Evolutionary conservation across 106 monocot genomes (phyloP).

Genomic region (Ottelia alismoides): DNA sequence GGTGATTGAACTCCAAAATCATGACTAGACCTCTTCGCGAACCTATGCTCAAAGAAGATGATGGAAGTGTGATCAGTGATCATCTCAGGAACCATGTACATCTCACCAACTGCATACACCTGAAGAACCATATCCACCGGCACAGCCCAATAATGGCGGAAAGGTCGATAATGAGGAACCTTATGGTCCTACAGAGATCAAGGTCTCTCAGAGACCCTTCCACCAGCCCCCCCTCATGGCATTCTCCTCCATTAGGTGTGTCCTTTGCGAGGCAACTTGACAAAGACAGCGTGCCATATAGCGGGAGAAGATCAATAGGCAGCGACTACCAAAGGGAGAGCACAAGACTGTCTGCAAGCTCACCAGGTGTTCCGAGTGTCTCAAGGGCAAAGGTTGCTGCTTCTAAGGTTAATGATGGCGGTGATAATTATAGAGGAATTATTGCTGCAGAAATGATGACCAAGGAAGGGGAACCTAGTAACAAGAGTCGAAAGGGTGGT

Average conservation of each 20-base stretch:
- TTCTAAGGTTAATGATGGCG: too few relatives aligned
- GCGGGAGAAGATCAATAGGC: conserved; percentile 34
- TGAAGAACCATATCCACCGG: conserved; percentile 66
- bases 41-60: conserved; percentile 10
- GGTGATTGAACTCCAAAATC: too few relatives aligned
- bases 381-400: too few relatives aligned
- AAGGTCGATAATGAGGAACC: conserved; percentile 63
- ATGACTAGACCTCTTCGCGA: too few relatives aligned
- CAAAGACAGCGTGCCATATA: conserved; percentile 15
- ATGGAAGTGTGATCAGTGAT: conserved; percentile 22
- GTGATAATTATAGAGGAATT: too few relatives aligned
- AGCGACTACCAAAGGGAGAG: conserved; percentile 23
- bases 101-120: conserved; percentile 92
- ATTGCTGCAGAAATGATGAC: too few relatives aligned
- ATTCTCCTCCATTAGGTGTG: conserved; percentile 28
- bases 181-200: conserved; percentile 65
- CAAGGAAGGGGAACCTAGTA: conserved; percentile 10
- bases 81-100: conserved; percentile 75
- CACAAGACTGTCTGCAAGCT: conserved; percentile 17
- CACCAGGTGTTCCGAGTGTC: too few relatives aligned
- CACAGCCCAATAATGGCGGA: conserved; percentile 43
- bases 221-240: conserved; percentile 64
- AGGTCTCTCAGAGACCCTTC: conserved; percentile 85
- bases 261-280: too few relatives aligned
- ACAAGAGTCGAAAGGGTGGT: conserved; percentile 8